Evolutionary conservation across 2,329 filamentous ascomycete genomes (phyloP).

Genomic region (Metarhizium humberi): DNA sequence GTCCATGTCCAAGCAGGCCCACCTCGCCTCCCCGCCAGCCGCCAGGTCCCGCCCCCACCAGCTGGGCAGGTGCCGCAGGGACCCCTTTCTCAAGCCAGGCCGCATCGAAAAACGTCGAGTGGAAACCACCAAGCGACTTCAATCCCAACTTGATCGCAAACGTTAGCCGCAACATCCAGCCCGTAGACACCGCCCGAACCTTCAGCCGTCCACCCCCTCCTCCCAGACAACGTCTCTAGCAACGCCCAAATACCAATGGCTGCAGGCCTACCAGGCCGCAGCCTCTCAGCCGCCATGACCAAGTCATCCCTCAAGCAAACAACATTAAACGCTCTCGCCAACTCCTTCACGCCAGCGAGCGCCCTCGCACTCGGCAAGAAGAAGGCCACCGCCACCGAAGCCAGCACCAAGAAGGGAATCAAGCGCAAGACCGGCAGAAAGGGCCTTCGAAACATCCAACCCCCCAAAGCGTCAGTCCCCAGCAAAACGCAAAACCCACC

Average conservation of each 20-base stretch:
- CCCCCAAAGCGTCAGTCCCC: background rate
- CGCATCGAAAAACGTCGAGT: too few species aligned
- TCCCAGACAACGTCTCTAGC: too few species aligned
- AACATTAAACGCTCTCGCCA: background rate
- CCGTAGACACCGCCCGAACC: background rate
- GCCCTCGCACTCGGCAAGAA: background rate
- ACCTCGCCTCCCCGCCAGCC: too few species aligned
- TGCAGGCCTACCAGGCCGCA: background rate
- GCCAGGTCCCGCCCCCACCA: too few species aligned
- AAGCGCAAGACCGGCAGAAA: background rate
- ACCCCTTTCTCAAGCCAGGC: too few species aligned
- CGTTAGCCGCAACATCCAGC: background rate
- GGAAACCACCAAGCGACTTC: too few species aligned
- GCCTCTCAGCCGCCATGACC: background rate
- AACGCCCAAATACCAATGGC: background rate
- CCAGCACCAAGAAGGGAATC: background rate
- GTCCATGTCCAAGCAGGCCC: too few species aligned
- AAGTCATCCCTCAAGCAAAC: background rate
- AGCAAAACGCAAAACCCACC: background rate
- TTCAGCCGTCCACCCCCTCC: background rate
- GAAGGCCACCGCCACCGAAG: background rate
- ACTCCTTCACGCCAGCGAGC: background rate
- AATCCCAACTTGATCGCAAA: too few species aligned
- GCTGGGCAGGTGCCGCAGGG: too few species aligned
- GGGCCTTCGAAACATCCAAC: background rate